Evolutionary conservation across 768 basidiomycete genomes (phyloP), one percentile per base, ranked within the genome.

Genomic region (Exidia glandulosa): DNA sequence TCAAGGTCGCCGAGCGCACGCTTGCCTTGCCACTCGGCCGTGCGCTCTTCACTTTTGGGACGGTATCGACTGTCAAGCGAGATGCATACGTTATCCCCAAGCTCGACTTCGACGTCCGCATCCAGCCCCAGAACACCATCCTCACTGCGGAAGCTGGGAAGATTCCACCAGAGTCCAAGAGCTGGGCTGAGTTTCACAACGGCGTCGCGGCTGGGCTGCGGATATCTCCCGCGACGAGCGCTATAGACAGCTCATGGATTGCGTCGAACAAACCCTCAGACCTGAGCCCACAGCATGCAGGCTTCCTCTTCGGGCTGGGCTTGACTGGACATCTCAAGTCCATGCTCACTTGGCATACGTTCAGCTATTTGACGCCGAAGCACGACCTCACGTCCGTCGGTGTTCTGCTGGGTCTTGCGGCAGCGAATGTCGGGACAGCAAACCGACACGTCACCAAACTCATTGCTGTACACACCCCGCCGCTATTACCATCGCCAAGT

Each of bases 161-260:
- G 69, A 81, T 93, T 61, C 76, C 81, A 0, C 65, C 73, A 1
- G 94, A 97, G 47, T 86, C 85, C 32, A 72, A 82, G 4, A 81
- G 78, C 57, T 99, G 95, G 96, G 93, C 90, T n/a, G 90, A 94
- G 62, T 99, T 99, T 72, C 94, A 98, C 72, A 94, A 95, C 63
- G 96, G 96, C 10, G 95, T 96, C 0, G 92, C 93, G 7, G 90
- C 92, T 3, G 96, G 88, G 2, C 72, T 99, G 48, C 85, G 90
- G 6, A 84, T 97, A 56, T 84, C 87, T 0, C 84, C 89, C 0
- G 79, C 81, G n/a, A 81, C 86, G 9, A 72, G 76, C 55, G 84
- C 83, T 10, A 81, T 98, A 47, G 92, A 96, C 69, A 90, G 89
- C 66, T 92, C 93, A 0, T 97, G 94, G 91, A 93, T 96, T 58